Base-by-base conservation (phyloP, 805 yeast species). In the Geotrichum ghanense region DNA sequence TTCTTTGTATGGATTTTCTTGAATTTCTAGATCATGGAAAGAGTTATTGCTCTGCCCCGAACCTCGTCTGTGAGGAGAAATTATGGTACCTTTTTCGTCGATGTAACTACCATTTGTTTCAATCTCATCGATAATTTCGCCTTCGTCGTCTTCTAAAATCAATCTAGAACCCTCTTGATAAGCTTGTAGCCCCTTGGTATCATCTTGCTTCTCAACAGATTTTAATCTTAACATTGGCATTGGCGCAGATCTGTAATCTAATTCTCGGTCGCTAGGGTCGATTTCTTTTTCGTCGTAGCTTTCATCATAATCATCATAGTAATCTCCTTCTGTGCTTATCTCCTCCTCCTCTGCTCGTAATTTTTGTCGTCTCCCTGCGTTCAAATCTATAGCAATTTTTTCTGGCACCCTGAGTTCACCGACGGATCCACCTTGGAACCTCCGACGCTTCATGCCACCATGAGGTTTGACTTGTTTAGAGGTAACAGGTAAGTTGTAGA, bases 121-220 rank as follows among this genome's bases (percentile, higher is more conserved):
- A 46, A 80, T 67, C 1, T 79, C 71, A 45, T 76, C 79, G 44
- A 90, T 57, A 41, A 88, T 73, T 59, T 89, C 96, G 47, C 97
- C 97, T 43, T 79, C 72, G 47, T 74, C 76, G 63, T 88, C 92
- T 60, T 90, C 98, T 47, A 90, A 71, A 45, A 89, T 74, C 31
- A 89, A 62, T 40, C 73, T 68, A 31, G 68, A 56, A 22, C 95
- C 95, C 54, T 87, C 95, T 42, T 76, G 77, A 61, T 75, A 83
- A 0, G 79, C 81, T 27, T 66, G 62, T 31, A 58, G 47, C 17
- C 56, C 62, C 3, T 52, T 49, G 23, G 58, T 58, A 24, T 44
- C 41, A 44, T 46, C 48, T 41, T 54, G 58, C 23, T 34, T 21
- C 3, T 49, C 57, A 43, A 51, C 49, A 26, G 34, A 35, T 22